Evolutionary conservation across 208 protist species (phyloP).

Genomic region (Wallacemonas sp.): DNA sequence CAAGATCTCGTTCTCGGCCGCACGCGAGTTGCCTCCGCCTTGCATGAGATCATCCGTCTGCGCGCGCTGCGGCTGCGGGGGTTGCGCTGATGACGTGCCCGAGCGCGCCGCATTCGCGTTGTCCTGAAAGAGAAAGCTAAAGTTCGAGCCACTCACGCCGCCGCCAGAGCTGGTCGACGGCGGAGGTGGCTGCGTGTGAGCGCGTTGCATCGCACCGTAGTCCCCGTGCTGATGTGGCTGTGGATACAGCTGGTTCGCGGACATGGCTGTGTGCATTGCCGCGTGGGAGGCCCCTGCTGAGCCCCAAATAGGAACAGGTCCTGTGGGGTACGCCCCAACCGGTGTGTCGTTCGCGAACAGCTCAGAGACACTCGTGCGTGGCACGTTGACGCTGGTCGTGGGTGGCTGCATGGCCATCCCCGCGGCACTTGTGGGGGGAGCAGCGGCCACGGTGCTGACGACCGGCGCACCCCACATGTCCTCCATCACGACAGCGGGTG

Average conservation of each 20-base stretch:
- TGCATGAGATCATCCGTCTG: conserved; percentile 34
- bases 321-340: neutral
- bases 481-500: conserved; percentile 21
- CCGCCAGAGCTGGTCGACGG: neutral
- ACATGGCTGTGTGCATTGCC: neutral
- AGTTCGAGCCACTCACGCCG: neutral
- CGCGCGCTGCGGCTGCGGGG: neutral
- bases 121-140: neutral
- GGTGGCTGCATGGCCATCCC: no score
- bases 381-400: neutral
- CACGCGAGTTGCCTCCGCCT: conserved; percentile 2
- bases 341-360: conserved; percentile 13
- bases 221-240: neutral
- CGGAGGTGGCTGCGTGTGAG: conserved; percentile 1
- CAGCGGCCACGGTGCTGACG: neutral
- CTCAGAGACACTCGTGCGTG: conserved; percentile 11
- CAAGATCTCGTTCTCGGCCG: conserved; percentile 58
- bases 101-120: neutral
- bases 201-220: neutral
- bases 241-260: neutral
- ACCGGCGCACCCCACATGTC: conserved; percentile 52
- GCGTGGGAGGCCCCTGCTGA: neutral
- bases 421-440: no score
- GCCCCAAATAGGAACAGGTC: neutral
- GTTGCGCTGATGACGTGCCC: no score